phyloP scores from a whole-genome alignment of 441 rosid genomes.

The Erodium moschatum region DNA sequence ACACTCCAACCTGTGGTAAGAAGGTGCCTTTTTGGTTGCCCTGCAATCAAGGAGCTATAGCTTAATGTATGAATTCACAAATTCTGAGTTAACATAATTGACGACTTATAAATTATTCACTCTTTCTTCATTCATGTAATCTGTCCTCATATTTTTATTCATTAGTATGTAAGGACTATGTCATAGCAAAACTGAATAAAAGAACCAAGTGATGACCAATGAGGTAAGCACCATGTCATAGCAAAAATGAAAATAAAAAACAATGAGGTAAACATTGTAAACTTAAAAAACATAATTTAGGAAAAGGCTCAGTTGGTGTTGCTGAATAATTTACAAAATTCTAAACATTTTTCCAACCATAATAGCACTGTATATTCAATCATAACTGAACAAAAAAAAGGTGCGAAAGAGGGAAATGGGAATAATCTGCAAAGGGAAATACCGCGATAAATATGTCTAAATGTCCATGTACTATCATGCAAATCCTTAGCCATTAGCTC shows the following conservation, averaged over 20 bases:
- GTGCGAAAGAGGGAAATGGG: background rate
- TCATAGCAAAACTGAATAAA: background rate
- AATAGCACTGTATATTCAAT: background rate
- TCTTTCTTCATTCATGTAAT: background rate
- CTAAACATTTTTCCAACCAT: background rate
- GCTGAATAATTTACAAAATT: background rate
- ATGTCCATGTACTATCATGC: constrained; percentile 75
- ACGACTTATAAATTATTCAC: background rate
- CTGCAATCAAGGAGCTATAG: constrained; percentile 30
- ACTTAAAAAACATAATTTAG: background rate
- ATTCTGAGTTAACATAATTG: background rate
- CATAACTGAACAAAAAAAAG: background rate
- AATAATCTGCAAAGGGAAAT: constrained; percentile 11
- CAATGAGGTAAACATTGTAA: background rate
- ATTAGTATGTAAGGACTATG: background rate
- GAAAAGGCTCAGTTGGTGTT: background rate
- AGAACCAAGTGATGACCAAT: background rate
- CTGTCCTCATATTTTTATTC: background rate
- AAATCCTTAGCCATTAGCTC: constrained; percentile 82
- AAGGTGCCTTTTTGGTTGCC: constrained; percentile 91
- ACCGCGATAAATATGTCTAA: constrained; percentile 96
- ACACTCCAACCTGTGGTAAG: constrained; percentile 97
- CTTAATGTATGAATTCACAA: constrained; percentile 1
- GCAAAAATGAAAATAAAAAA: too few species aligned
- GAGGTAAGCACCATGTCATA: background rate